Percentiles rank a stretch among this genome's conserved stretches.
These are phyloP conservation scores for Tetraselmis striata DNA, from an alignment of 139 green algal genomes.

Conservation along the genomic window DNA sequence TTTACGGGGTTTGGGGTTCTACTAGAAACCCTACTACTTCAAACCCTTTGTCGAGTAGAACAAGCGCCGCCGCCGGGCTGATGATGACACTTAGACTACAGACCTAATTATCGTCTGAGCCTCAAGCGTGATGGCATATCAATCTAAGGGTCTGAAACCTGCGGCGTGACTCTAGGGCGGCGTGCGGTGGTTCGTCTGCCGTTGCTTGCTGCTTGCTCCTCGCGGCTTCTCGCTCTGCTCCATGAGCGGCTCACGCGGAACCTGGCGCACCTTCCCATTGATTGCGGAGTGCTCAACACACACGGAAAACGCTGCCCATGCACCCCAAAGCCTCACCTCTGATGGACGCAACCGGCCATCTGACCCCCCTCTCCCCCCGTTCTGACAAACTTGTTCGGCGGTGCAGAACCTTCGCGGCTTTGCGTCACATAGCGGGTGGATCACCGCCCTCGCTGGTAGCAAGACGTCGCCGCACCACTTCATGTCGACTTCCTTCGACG, in stretches of 20 bases:
- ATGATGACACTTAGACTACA: too few relatives aligned
- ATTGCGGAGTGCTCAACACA: constrained; percentile 56
- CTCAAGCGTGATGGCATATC: too few relatives aligned
- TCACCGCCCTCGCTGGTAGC: constrained; percentile 59
- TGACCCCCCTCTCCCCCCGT: constrained; percentile 50
- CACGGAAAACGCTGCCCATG: constrained; percentile 55
- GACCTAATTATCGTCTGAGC: too few relatives aligned
- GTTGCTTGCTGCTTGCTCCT: constrained; percentile 42
- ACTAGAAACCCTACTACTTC: too few relatives aligned
- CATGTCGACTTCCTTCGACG: constrained; percentile 46
- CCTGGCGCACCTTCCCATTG: constrained; percentile 41
- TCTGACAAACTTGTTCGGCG: constrained; percentile 41
- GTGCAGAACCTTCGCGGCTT: constrained; percentile 3
- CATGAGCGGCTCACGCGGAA: not conserved
- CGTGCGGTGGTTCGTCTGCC: constrained; percentile 48
- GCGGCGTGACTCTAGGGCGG: too few relatives aligned
- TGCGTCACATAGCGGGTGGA: constrained; percentile 57
- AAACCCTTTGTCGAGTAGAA: too few relatives aligned
- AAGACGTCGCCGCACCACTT: constrained; percentile 55
- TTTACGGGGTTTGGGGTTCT: too few relatives aligned
- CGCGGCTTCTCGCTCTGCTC: too few relatives aligned
- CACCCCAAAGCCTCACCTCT: constrained; percentile 58
- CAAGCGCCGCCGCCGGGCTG: too few relatives aligned
- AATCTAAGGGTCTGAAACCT: too few relatives aligned
- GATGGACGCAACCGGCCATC: constrained; percentile 44